Percentiles rank a stretch among this genome's conserved stretches.
Conservation (phyloP, 192 early-diverging fungal species). For the Umbelopsis isabellina region DNA sequence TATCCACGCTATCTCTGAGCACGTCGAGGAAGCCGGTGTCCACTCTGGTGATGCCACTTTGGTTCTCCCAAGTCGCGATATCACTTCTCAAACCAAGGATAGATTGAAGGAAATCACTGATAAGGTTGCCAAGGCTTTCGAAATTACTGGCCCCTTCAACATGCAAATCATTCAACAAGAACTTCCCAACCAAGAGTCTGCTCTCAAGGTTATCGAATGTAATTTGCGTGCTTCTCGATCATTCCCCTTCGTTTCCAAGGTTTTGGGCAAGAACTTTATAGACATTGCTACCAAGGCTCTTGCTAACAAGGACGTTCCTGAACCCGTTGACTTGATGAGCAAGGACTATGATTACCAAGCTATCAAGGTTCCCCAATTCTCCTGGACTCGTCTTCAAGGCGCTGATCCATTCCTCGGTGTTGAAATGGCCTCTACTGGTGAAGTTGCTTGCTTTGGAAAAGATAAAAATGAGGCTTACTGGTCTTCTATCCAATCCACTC, state of each 20-base stretch:
- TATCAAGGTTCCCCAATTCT: conserved; percentile 96
- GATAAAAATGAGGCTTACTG: conserved; percentile 90
- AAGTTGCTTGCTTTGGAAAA: conserved; percentile 96
- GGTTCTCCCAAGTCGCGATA: conserved; percentile 76
- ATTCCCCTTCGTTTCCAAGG: conserved; percentile 98
- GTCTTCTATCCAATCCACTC: conserved; percentile 80
- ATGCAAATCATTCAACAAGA: conserved; percentile 91
- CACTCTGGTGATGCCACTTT: conserved; percentile 97
- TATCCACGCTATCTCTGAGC: conserved; percentile 92
- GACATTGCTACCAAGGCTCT: conserved; percentile 88
- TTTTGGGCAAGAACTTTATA: conserved; percentile 89
- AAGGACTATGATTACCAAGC: conserved; percentile 75
- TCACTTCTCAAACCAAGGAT: conserved; percentile 53
- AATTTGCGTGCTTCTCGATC: conserved; percentile 97
- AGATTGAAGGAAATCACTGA: conserved; percentile 78
- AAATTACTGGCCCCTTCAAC: conserved; percentile 98
- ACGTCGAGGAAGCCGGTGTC: conserved; percentile 96
- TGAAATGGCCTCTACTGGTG: conserved; percentile 98
- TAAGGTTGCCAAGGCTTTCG: conserved; percentile 87
- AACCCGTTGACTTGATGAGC: conserved; percentile 59
- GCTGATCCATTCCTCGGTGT: conserved; percentile 97
- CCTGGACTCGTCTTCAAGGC: conserved; percentile 92
- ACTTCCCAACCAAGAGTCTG: conserved; percentile 40
- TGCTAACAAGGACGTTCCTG: conserved; percentile 61
- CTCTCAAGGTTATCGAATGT: conserved; percentile 97